Conservation (phyloP, 352 stramenopile species). For the Pythium phragmitis region DNA sequence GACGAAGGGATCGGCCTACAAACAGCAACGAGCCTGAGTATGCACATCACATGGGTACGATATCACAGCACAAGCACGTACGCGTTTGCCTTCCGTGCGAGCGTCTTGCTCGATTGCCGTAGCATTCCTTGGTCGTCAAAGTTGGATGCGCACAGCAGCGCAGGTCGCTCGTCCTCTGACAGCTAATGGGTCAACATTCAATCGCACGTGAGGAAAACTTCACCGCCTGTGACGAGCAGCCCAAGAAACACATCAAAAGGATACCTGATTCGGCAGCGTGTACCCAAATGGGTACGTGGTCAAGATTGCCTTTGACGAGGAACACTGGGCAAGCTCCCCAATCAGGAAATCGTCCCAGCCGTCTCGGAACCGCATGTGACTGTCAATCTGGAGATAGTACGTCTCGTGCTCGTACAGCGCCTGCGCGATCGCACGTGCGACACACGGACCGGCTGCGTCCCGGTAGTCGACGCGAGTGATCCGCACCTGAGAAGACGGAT, state of each 20-base stretch:
- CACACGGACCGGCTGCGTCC: conserved; percentile 88
- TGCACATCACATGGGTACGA: too few relatives aligned
- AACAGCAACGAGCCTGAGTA: not conserved
- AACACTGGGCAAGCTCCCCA: conserved; percentile 51
- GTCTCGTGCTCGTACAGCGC: conserved; percentile 78
- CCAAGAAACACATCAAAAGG: too few relatives aligned
- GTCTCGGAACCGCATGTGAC: conserved; percentile 88
- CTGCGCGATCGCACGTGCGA: conserved; percentile 82
- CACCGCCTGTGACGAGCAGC: not conserved
- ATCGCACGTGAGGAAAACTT: not conserved
- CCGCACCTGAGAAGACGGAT: conserved; percentile 39
- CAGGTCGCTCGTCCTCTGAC: conserved; percentile 47
- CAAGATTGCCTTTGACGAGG: conserved; percentile 70
- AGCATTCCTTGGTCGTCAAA: conserved; percentile 59
- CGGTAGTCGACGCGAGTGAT: conserved; percentile 60
- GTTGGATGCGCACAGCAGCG: conserved; percentile 54
- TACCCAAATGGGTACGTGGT: conserved; percentile 95
- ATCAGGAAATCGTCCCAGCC: conserved; percentile 93
- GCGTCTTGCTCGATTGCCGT: conserved; percentile 57
- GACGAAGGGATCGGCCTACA: conserved; percentile 50
- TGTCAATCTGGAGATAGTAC: conserved; percentile 95
- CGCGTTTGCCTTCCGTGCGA: conserved; percentile 33
- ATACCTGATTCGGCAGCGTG: conserved; percentile 66
- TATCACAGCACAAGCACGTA: conserved; percentile 16
- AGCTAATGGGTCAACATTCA: conserved; percentile 29